phyloP scores from a whole-genome alignment of 2,329 filamentous ascomycete species.

The Fusarium illudens region DNA sequence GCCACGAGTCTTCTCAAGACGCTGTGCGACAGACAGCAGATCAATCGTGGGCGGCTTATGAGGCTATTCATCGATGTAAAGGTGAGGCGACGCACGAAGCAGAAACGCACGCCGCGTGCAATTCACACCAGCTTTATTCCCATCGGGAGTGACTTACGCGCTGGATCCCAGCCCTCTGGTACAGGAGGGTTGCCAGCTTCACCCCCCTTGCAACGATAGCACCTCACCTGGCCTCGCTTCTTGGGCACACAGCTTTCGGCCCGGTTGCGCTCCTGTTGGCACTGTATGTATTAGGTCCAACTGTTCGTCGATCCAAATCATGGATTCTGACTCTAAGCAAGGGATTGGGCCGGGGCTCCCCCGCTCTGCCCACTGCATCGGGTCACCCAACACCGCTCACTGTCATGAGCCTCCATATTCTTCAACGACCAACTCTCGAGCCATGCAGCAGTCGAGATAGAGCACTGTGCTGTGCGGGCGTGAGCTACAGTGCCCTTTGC shows the following conservation, averaged over 20 bases:
- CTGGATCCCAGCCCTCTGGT: conserved; percentile 30
- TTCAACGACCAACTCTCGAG: not conserved
- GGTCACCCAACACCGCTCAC: conserved; percentile 14
- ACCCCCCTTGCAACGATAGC: conserved; percentile 7
- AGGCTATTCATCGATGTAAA: not conserved
- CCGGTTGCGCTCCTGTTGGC: conserved; percentile 4
- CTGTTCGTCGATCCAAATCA: conserved; percentile 30
- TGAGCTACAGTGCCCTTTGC: not conserved
- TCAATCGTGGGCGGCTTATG: not conserved
- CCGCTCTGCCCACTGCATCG: conserved; percentile 24
- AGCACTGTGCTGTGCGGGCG: not conserved
- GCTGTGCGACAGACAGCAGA: not conserved
- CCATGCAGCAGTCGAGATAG: not conserved
- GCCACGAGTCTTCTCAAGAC: not conserved
- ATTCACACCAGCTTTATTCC: not conserved
- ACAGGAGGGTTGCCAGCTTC: conserved; percentile 24
- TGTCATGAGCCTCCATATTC: conserved; percentile 1
- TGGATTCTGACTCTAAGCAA: conserved; percentile 7
- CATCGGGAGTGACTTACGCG: conserved; percentile 4
- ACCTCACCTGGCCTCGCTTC: conserved; percentile 5
- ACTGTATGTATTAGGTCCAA: conserved; percentile 17
- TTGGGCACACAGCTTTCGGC: not conserved
- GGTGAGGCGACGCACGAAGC: not conserved
- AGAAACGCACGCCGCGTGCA: not conserved
- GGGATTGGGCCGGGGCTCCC: conserved; percentile 19